Conservation (phyloP, 371 early-diverging fungal genomes). For the Mortierella sp. region DNA sequence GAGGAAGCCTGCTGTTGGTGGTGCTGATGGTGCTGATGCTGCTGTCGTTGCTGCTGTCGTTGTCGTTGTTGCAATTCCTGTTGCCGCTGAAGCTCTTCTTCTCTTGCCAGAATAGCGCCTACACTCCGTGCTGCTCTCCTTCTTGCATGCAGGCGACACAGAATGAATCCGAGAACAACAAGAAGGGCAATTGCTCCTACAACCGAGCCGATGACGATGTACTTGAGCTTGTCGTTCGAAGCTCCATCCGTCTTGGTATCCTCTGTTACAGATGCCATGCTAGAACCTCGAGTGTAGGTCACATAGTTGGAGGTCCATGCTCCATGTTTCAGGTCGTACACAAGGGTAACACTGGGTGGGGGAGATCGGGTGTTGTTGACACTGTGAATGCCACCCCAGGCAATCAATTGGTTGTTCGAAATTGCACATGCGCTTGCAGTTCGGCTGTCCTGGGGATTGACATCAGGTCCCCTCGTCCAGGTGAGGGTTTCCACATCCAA, state of each 20-base stretch:
- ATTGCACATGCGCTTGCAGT: conserved; percentile 2
- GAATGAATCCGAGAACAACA: neutral
- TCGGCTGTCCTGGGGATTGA: neutral
- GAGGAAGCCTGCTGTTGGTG: no score
- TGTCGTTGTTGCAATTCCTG: neutral
- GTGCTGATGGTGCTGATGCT: neutral
- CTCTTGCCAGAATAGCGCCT: neutral
- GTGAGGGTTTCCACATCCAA: conserved; percentile 4
- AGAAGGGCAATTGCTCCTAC: neutral
- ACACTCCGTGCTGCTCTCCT: neutral
- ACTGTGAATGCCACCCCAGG: conserved; percentile 1
- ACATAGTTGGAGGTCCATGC: conserved; percentile 5
- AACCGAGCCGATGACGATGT: neutral
- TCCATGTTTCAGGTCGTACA: neutral
- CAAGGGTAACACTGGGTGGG: neutral
- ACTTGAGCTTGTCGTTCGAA: neutral
- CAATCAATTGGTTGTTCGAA: conserved; percentile 11
- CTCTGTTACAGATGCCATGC: neutral
- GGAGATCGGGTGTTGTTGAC: neutral
- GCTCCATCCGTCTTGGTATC: no score
- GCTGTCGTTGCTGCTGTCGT: neutral
- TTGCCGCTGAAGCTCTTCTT: neutral
- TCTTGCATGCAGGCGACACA: neutral
- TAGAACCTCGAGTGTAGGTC: no score
- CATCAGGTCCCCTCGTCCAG: conserved; percentile 10